Base-by-base conservation (phyloP, 805 yeast species). In the Jamesozyma spencerorum region DNA sequence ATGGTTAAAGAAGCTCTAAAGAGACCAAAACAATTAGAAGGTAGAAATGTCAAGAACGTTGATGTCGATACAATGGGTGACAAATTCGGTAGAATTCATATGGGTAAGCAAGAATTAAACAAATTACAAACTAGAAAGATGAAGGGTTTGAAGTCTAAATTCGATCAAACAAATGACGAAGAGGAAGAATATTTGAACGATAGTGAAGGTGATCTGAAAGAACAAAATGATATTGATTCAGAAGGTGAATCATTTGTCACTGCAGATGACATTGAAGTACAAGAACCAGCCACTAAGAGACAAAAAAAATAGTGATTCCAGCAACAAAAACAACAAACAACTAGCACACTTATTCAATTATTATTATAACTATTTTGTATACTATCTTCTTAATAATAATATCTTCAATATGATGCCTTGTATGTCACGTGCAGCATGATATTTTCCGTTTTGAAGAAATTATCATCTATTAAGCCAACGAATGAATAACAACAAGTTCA, bases 71-170 rank as follows among this genome's bases (percentile, higher is more conserved):
- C 71, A 41, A 75, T 92, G 84, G 98, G 98, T 68, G 98, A 92
- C 64, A 86, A 90, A 77, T 74, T 92, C 46, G 98, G 97, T 54
- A 84, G 90, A 67, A 79, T 92, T 55, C 98, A 92, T 62, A 83
- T 92, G 65, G 97, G 96, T 66, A 80, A 80, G 63, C 98, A 92
- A 71, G 97, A 92, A 62, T 71, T 92, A 62, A 72, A 75, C 58
- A 81, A 81, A 63, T 64, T 92, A 60, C 98, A 92, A 68, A 90
- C 98, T 5, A 79, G 98, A 68, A 92, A 92, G 78, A 86, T 92
- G 96, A 92, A 92, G 74, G 98, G 98, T 62, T 72, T 92, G 58
- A 92, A 92, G 69, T 72, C 84, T 41, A 77, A 75, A 61, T 88
- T 73, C 54, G 96, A 88, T 60, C 95, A 85, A 65, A 66, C 65